Evolutionary conservation across 805 yeast genomes (phyloP).

Genomic region (Ogataea siamensis): DNA sequence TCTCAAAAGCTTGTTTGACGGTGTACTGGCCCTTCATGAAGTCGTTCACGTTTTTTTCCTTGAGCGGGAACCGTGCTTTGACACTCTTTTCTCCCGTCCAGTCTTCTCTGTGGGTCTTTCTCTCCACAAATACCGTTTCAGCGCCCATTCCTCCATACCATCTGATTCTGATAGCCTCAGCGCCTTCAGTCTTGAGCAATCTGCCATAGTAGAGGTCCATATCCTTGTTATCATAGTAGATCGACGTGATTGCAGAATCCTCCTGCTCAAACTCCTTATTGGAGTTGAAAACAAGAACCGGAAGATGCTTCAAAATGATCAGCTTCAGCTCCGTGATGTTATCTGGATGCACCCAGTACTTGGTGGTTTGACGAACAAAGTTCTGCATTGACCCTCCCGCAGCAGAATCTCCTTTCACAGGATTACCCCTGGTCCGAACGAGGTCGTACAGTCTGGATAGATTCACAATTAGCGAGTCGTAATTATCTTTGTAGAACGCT

Average conservation of each 20-base stretch:
- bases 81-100: constrained; percentile 99
- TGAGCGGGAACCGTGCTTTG: constrained; percentile 90
- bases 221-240: constrained; percentile 86
- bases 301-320: constrained; percentile 88
- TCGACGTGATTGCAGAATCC: constrained; percentile 95
- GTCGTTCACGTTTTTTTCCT: constrained; percentile 85
- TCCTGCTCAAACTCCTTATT: constrained; percentile 93
- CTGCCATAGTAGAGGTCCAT: constrained; percentile 94
- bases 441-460: constrained; percentile 85
- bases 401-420: constrained; percentile 88
- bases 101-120: constrained; percentile 98
- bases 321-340: constrained; percentile 94
- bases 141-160: constrained; percentile 99
- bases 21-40: constrained; percentile 83
- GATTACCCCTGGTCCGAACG: constrained; percentile 94
- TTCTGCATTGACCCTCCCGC: constrained; percentile 99
- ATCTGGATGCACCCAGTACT: constrained; percentile 99
- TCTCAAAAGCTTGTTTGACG: constrained; percentile 86
- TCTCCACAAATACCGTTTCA: constrained; percentile 90
- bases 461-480: constrained; percentile 84
- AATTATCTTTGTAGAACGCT: constrained; percentile 94
- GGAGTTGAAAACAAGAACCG: constrained; percentile 94
- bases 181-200: constrained; percentile 95
- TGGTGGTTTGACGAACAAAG: constrained; percentile 97
- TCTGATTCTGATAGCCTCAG: constrained; percentile 95